Percentiles rank a stretch among this genome's conserved stretches.
phyloP scores from a whole-genome alignment of 164 flowering plant genomes.

The Tetrastigma voinierianum region DNA sequence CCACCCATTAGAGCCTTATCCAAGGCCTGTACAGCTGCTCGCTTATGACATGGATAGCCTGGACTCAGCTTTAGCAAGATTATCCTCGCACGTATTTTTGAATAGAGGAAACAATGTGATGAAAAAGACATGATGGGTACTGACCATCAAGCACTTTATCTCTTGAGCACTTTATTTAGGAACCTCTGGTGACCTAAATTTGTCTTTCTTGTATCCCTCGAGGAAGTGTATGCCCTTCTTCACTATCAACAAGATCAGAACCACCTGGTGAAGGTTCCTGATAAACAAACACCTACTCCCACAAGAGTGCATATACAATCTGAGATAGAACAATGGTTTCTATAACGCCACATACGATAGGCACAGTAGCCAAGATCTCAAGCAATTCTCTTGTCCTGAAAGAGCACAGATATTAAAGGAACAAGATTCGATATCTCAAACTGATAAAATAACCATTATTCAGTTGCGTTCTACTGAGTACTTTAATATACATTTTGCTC shows the following conservation, averaged over 20 bases:
- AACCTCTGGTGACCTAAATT: conserved; percentile 38
- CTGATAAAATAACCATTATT: neutral
- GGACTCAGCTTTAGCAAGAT: conserved; percentile 72
- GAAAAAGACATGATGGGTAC: conserved; percentile 48
- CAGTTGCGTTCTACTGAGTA: neutral
- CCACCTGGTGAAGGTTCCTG: conserved; percentile 69
- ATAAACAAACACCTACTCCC: conserved; percentile 66
- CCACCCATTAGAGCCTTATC: conserved; percentile 75
- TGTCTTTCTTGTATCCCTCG: conserved; percentile 42
- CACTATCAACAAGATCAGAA: conserved; percentile 63
- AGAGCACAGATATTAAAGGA: conserved; percentile 13
- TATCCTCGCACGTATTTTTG: conserved; percentile 67
- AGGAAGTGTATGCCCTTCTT: conserved; percentile 72
- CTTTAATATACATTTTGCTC: no score
- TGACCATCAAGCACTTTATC: conserved; percentile 46
- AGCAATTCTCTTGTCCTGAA: conserved; percentile 81
- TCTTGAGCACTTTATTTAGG: conserved; percentile 25
- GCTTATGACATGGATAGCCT: conserved; percentile 54
- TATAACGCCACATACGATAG: conserved; percentile 72
- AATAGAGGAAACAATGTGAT: conserved; percentile 63
- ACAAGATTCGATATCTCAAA: neutral
- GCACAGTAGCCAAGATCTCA: conserved; percentile 65
- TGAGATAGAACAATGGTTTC: conserved; percentile 75
- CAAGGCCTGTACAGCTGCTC: conserved; percentile 75
- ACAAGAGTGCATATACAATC: conserved; percentile 76